These are phyloP conservation scores for Penicillium expansum DNA, from an alignment of 2,329 filamentous ascomycete genomes.

Conservation along the genomic window DNA sequence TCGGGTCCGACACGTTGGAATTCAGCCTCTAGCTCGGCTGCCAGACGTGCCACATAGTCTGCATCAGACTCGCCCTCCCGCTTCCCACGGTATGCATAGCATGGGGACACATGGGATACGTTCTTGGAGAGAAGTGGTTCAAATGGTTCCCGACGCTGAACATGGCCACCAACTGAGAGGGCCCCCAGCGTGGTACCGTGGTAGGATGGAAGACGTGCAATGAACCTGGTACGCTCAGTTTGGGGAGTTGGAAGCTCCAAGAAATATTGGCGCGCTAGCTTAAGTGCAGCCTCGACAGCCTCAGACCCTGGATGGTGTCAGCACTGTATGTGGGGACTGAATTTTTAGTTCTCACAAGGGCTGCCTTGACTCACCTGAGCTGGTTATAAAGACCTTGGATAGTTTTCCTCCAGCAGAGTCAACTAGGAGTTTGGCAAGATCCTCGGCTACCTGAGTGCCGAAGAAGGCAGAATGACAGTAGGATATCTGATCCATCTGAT, in stretches of 20 bases:
- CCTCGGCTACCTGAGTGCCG: constrained; percentile 52
- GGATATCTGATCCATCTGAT: constrained; percentile 58
- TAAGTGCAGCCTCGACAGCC: constrained; percentile 66
- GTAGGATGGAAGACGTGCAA: constrained; percentile 64
- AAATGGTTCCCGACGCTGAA: constrained; percentile 59
- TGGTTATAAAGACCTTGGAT: constrained; percentile 55
- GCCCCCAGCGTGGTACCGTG: constrained; percentile 67
- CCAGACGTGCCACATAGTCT: constrained; percentile 60
- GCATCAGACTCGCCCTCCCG: constrained; percentile 52
- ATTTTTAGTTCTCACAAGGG: neutral
- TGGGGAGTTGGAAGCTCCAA: constrained; percentile 55
- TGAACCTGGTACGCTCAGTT: constrained; percentile 58
- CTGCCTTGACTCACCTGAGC: constrained; percentile 49
- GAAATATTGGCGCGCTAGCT: constrained; percentile 66
- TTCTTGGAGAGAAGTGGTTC: constrained; percentile 57
- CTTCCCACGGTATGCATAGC: constrained; percentile 63
- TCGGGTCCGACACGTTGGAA: constrained; percentile 63
- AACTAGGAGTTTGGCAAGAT: constrained; percentile 51
- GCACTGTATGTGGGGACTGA: neutral
- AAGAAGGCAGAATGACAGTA: constrained; percentile 63
- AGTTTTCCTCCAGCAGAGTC: constrained; percentile 53
- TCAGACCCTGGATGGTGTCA: constrained; percentile 55
- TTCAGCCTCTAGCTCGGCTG: constrained; percentile 64
- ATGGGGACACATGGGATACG: constrained; percentile 63
- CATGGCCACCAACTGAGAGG: constrained; percentile 63